phyloP scores from a whole-genome alignment of 2,329 filamentous ascomycete species.

The Paraconiothyrium brasiliense region DNA sequence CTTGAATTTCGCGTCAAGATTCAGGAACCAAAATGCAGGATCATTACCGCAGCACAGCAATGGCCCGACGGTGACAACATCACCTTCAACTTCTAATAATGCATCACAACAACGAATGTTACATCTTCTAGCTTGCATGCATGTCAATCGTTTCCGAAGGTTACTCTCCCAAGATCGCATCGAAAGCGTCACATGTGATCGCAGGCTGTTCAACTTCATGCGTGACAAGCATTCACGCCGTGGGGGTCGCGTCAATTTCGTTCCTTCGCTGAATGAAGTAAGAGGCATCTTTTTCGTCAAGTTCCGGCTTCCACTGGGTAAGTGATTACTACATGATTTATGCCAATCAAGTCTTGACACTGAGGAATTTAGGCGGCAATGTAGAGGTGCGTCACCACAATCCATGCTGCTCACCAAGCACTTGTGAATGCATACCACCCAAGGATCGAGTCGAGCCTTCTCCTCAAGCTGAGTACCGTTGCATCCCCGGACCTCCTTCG shows the following conservation, averaged over 20 bases:
- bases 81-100: background rate
- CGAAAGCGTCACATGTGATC: conserved; percentile 27
- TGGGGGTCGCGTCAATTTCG: conserved; percentile 18
- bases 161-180: conserved; percentile 31
- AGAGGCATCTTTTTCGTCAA: conserved; percentile 35
- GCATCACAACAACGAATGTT: conserved; percentile 19
- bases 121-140: conserved; percentile 34
- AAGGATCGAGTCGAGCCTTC: conserved; percentile 28
- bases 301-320: conserved; percentile 5
- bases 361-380: conserved; percentile 20
- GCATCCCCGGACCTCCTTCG: conserved; percentile 25
- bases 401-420: conserved; percentile 21
- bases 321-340: background rate
- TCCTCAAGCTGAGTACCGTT: conserved; percentile 35
- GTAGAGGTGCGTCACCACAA: conserved; percentile 33
- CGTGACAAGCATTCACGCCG: conserved; percentile 21
- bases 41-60: conserved; percentile 23
- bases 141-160: conserved; percentile 22
- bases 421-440: conserved; percentile 37
- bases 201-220: conserved; percentile 30
- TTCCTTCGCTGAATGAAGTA: conserved; percentile 28
- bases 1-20: conserved; percentile 4
- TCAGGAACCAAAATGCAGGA: conserved; percentile 6
- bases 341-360: too few species aligned
- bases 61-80: background rate